These are phyloP conservation scores for Leucosporidium yakuticum DNA, from an alignment of 768 basidiomycete species.

Conservation along the genomic window DNA sequence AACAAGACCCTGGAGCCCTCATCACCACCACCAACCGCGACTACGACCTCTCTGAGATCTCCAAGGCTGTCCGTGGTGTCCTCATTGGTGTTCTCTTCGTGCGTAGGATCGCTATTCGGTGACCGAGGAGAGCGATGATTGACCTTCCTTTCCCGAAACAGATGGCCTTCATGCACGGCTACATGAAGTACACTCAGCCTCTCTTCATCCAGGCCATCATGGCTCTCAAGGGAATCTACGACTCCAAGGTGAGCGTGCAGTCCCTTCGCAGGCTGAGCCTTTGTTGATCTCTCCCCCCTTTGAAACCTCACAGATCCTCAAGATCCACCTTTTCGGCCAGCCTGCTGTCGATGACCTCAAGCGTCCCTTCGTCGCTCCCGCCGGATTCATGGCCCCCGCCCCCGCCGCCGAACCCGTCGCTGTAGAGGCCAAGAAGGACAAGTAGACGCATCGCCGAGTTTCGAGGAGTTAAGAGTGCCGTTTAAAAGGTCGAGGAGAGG, in stretches of 20 bases:
- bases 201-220: conserved; percentile 92
- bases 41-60: conserved; percentile 83
- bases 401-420: conserved; percentile 61
- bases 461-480: too few relatives aligned
- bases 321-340: conserved; percentile 74
- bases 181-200: conserved; percentile 92
- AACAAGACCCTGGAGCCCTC: conserved; percentile 60
- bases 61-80: conserved; percentile 54
- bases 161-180: conserved; percentile 88
- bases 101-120: conserved; percentile 1
- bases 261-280: neutral
- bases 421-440: conserved; percentile 68
- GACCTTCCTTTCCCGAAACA: neutral
- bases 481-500: too few relatives aligned
- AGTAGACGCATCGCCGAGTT: conserved; percentile 43
- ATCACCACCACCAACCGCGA: conserved; percentile 88
- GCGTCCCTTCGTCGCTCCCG: conserved; percentile 64
- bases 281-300: neutral
- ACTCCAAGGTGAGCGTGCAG: conserved; percentile 57
- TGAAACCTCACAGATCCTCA: conserved; percentile 44
- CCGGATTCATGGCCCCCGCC: conserved; percentile 65
- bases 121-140: neutral
- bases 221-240: conserved; percentile 85
- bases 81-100: conserved; percentile 46
- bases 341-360: conserved; percentile 77